Percentiles rank a stretch among this genome's conserved stretches.
phyloP scores from a whole-genome alignment of 805 yeast genomes.

The Starmerella vitae region DNA sequence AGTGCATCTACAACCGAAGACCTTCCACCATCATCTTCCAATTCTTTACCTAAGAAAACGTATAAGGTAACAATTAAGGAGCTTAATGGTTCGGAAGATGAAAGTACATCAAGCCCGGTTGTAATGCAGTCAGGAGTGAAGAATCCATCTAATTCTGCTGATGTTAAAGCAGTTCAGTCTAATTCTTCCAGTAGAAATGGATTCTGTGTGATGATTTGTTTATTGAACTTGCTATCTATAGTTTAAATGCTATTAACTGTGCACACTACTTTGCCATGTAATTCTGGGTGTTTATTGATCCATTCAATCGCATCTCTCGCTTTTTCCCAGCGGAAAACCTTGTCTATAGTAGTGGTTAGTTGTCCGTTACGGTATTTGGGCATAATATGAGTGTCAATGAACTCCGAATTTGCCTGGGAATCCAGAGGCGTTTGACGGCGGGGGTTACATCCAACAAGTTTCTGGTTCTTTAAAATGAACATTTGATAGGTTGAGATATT shows the following conservation, averaged over 20 bases:
- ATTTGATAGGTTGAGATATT: neutral
- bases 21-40: neutral
- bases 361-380: slow-evolving; percentile 22
- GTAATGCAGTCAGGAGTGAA: too few species aligned
- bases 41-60: neutral
- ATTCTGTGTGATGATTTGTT: too few species aligned
- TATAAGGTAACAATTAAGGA: neutral
- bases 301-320: slow-evolving; percentile 1
- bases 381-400: slow-evolving; percentile 20
- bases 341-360: slow-evolving; percentile 21
- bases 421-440: slow-evolving; percentile 22
- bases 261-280: slow-evolving; percentile 20
- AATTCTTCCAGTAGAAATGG: too few species aligned
- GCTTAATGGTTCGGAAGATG: too few species aligned
- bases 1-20: neutral
- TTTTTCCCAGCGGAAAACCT: slow-evolving; percentile 9
- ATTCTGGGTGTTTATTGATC: slow-evolving; percentile 2
- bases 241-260: too few species aligned
- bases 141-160: too few species aligned
- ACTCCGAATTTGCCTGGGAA: slow-evolving; percentile 20
- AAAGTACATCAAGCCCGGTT: too few species aligned
- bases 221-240: too few species aligned
- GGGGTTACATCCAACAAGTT: slow-evolving; percentile 25
- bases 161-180: too few species aligned
- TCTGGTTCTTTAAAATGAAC: slow-evolving; percentile 21